phyloP scores from a whole-genome alignment of 2,329 filamentous ascomycete genomes.

The Ceratocystis smalleyi region DNA sequence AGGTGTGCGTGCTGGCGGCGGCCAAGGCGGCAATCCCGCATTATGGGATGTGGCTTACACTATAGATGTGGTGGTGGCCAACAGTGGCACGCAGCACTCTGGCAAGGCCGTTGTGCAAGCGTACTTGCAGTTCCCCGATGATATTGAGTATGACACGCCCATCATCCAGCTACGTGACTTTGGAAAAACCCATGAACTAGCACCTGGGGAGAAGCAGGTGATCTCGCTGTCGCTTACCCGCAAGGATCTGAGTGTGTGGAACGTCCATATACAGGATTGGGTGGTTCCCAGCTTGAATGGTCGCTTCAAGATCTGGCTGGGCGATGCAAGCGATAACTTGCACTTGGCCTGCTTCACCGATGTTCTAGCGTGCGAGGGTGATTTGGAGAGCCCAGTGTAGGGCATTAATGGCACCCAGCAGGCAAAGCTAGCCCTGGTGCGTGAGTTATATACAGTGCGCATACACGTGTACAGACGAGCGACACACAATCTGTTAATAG shows the following conservation, averaged over 20 bases:
- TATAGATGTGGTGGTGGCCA: conserved; percentile 34
- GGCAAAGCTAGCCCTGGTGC: neutral
- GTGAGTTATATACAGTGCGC: neutral
- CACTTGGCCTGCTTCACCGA: conserved; percentile 22
- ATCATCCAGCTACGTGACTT: conserved; percentile 55
- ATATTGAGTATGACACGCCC: conserved; percentile 42
- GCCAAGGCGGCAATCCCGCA: conserved; percentile 51
- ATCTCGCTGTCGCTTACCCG: conserved; percentile 47
- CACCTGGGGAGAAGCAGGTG: conserved; percentile 35
- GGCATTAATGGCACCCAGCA: neutral
- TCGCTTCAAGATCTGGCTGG: conserved; percentile 28
- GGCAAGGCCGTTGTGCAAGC: conserved; percentile 34
- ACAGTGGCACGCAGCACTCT: conserved; percentile 30
- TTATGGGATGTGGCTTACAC: conserved; percentile 39
- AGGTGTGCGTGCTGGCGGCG: conserved; percentile 48
- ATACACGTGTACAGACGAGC: neutral
- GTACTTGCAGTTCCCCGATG: conserved; percentile 31
- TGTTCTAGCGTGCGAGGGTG: conserved; percentile 22
- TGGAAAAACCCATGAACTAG: conserved; percentile 45
- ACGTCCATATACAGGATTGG: conserved; percentile 53
- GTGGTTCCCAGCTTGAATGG: conserved; percentile 29
- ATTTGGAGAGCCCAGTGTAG: conserved; percentile 11
- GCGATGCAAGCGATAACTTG: conserved; percentile 26
- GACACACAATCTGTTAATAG: neutral
- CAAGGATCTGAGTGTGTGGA: conserved; percentile 61